Evolutionary conservation across 805 yeast genomes (phyloP), one percentile per base, ranked within the genome.

Genomic region (Saccharomycopsis oosterbeekiorum): DNA sequence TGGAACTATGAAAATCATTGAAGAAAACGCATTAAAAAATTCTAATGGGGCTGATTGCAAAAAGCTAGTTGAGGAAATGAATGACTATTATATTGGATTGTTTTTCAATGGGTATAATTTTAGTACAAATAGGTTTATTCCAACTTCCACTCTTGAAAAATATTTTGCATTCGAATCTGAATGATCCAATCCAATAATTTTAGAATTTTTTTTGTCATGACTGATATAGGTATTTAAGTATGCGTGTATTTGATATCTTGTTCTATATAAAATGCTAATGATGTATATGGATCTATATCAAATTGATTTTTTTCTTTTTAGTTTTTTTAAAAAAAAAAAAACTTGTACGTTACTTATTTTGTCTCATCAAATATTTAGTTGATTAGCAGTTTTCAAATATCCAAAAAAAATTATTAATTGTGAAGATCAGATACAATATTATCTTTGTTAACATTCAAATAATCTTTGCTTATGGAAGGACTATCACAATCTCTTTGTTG

Each of bases 401-500:
- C 19, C 19, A 43, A 24, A 47, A n/a, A 24, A 2, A 47, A 47
- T 24, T 3, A 12, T 34, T 47, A 47, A 17, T 24, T 24, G 10
- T 24, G 53, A 47, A 47, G 34, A 47, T 47, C 53, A 47, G 53
- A 47, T 47, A 47, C 53, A 21, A 47, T 47, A 47, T 47, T 47
- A 47, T 47, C 53, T 47, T 47, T 47, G 15, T 19, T 47, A 47
- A 47, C n/a, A 47, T 24, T 47, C 26, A 47, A 21, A 17, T 47
- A 47, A 47, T 47, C 53, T 2, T 47, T 47, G 34, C 53, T 47
- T 8, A 47, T 47, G 2, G 53, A 47, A 12, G 53, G 53, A 12
- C 53, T 47, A 17, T 47, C 53, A 47, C 53, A 47, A 24, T 47
- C 53, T 47, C 34, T 47, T 10, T 11, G 24, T 24, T 47, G 53